These are phyloP conservation scores for Cutaneotrichosporon sp. DNA, from an alignment of 1,284 basidiomycete species.

Conservation along the genomic window DNA sequence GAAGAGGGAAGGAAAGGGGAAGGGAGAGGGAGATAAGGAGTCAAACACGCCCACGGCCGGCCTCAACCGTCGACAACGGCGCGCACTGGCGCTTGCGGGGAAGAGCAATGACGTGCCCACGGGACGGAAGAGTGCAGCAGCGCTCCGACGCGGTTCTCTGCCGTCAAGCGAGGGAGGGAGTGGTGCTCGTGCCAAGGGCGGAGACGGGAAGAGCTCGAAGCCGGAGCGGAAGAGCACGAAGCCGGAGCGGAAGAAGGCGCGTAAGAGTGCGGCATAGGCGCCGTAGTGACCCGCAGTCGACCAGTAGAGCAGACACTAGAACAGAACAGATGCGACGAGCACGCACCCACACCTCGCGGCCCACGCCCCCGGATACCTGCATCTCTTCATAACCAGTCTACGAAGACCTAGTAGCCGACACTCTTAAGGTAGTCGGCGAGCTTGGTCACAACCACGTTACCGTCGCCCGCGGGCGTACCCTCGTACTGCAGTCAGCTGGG, in stretches of 20 bases:
- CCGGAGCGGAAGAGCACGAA: neutral
- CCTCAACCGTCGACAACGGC: constrained; percentile 17
- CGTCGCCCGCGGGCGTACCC: constrained; percentile 60
- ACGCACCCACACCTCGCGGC: no score
- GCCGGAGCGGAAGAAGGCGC: constrained; percentile 7
- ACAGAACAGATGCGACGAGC: no score
- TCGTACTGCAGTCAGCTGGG: constrained; percentile 53
- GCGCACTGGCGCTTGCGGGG: constrained; percentile 10
- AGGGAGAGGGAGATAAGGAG: neutral
- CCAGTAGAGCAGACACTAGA: neutral
- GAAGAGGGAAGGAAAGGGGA: constrained; percentile 1
- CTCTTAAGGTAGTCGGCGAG: constrained; percentile 76
- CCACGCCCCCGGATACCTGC: no score
- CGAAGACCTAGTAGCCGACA: constrained; percentile 48
- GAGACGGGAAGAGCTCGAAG: no score
- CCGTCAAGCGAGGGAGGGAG: no score
- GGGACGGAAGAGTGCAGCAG: constrained; percentile 2
- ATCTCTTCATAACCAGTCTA: no score
- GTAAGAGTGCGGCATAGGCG: no score
- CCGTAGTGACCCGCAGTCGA: no score
- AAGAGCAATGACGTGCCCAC: constrained; percentile 5
- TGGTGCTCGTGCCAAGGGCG: no score
- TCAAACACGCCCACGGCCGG: neutral
- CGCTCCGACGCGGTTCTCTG: no score
- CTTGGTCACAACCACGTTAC: constrained; percentile 64